Evolutionary conservation across 306 rosid species (phyloP), one percentile per base, ranked within the genome.

Genomic region (Prunus mira): DNA sequence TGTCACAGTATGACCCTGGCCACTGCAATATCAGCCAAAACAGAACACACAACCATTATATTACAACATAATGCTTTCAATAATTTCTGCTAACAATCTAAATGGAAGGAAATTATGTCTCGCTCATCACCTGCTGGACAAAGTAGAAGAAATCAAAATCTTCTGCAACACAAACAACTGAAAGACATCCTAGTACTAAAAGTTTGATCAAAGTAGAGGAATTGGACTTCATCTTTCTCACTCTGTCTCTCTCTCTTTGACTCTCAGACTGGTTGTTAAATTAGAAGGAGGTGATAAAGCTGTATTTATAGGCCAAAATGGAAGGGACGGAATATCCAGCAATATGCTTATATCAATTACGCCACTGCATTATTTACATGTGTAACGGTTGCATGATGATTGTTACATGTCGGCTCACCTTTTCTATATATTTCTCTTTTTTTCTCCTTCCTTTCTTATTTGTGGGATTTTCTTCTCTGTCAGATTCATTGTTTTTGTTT

Each of bases 91-190:
- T 38, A 38, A 38, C 43, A 38, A 38, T 6, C 9, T 6, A 38
- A 38, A 38, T 38, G 43, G 0, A 38, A 6, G 43, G 43, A 38
- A 38, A 38, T 38, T 7, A 6, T 38, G 43, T 38, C 34, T 13
- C 32, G 3, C 61, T 68, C 38, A 89, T 71, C 30, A 89, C 95
- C 95, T 91, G 93, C 77, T 84, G 96, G 81, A 91, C 96, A 72
- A 91, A 91, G 91, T 91, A 91, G 85, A 89, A 89, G 91, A 91
- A 91, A 87, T 91, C 96, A 69, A 91, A 91, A 12, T 87, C 88
- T 51, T 81, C 81, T 5, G 96, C 79, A 54, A 83, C 78, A 58
- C 88, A 86, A 22, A 79, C 67, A 65, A 86, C 76, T 43, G 90
- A 82, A 2, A 87, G 87, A 78, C 69, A 71, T 62, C 87, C 91